phyloP scores from a whole-genome alignment of 1,284 basidiomycete genomes.

The Fomitopsis palustris region DNA sequence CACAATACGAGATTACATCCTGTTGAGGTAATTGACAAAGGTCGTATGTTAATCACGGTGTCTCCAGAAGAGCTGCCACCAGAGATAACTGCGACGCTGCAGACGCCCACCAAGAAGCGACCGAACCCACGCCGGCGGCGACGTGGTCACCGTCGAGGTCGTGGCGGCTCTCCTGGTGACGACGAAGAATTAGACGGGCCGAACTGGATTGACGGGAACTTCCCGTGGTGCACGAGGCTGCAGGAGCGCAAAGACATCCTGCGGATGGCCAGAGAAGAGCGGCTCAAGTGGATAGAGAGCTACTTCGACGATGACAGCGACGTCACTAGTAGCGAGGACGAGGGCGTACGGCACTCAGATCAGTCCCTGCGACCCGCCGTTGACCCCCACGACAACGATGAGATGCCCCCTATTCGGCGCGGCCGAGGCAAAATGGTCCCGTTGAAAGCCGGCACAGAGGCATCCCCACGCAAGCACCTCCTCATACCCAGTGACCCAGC shows the following conservation, averaged over 20 bases:
- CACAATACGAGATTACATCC: slow-evolving; percentile 43
- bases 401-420: slow-evolving; percentile 29
- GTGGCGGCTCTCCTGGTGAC: slow-evolving; percentile 9
- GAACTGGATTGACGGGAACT: slow-evolving; percentile 73
- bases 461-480: slow-evolving; percentile 20
- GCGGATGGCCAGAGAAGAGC: slow-evolving; percentile 53
- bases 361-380: slow-evolving; percentile 32
- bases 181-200: slow-evolving; percentile 38
- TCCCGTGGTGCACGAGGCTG: slow-evolving; percentile 66
- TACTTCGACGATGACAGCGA: slow-evolving; percentile 61
- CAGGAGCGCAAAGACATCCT: slow-evolving; percentile 49
- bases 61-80: slow-evolving; percentile 29
- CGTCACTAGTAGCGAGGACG: slow-evolving; percentile 43
- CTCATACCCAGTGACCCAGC: slow-evolving; percentile 62
- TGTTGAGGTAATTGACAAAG: slow-evolving; percentile 61
- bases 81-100: slow-evolving; percentile 5
- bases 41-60: slow-evolving; percentile 59
- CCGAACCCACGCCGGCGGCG: slow-evolving; percentile 32
- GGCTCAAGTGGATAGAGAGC: slow-evolving; percentile 52
- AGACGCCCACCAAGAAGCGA: slow-evolving; percentile 32
- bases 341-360: slow-evolving; percentile 18
- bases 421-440: slow-evolving; percentile 65
- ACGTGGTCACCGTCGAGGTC: slow-evolving; percentile 14
- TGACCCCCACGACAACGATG: slow-evolving; percentile 26
- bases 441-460: slow-evolving; percentile 38